Evolutionary conservation across 2,329 filamentous ascomycete genomes (phyloP), one percentile per base, ranked within the genome.

Genomic region (Curvularia eragrostidis): DNA sequence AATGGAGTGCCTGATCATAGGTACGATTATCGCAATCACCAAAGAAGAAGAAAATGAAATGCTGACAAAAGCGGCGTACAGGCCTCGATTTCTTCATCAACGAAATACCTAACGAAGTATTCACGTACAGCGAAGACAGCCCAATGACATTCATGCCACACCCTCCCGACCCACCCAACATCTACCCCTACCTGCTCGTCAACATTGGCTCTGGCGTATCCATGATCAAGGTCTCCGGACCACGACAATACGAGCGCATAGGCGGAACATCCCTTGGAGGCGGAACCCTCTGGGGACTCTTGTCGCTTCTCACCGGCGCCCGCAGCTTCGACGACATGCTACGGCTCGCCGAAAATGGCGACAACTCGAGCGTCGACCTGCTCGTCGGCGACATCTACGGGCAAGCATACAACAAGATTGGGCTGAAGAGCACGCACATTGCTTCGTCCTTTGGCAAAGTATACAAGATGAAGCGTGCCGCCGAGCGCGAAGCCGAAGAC

Each of bases 41-140:
- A 8, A 6, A 30, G 15, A 21, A 1, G 12, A 7, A 9, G 26
- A 21, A 24, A 2, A 13, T 3, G 5, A 32, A 21, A 58, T 62
- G 54, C 49, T 57, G 41, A 64, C 44, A 13, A 15, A 6, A 24
- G n/a, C 51, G 54, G 42, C 52, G 43, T 26, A 30, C 68, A 92
- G 93, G 94, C 12, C 87, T 99, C 42, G 95, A 99, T 76, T 99
- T 98, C 81, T 98, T 99, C 83, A 98, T 98, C 73, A 96, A 92
- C 64, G 93, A 98, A 75, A 98, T 99, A 58, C 95, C 95, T 19
- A 88, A 90, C 67, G 95, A 99, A 79, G 94, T 99, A 53, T 99
- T 99, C 73, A 97, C 93, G 19, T 98, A 98, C 78, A 93, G 90
- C 74, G 94, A 80, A 57, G 71, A 76, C 32, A 89, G 95, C 68